Evolutionary conservation across 2,329 filamentous ascomycete genomes (phyloP), one percentile per base, ranked within the genome.

Genomic region (Cladosporium sp.): DNA sequence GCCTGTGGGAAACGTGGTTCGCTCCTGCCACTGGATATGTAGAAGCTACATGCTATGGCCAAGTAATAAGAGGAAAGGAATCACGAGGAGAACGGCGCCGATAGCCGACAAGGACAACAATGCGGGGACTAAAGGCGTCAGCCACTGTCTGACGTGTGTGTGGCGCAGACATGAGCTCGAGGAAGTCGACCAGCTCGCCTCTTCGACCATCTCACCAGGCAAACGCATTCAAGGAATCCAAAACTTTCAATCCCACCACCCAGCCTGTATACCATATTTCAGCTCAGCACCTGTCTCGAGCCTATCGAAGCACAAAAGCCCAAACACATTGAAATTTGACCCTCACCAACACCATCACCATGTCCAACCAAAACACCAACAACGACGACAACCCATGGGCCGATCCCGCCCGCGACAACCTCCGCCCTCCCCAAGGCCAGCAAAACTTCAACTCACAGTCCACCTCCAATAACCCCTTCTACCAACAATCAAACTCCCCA

Each of bases 311-410:
- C 39, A 48, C 21, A 34, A 18, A 46, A 18, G 11, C 30, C 34
- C n/a, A 58, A 58, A 11, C 5, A 18, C n/a, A 25, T 10, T 18
- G 14, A 5, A 54, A 14, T 18, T 4, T 32, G 10, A 21, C 3
- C 51, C 30, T 14, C 18, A 18, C n/a, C 36, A 23, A n/a, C 21
- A n/a, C 23, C 26, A 54, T 21, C 21, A 46, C 13, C 39, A 65
- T 65, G 63, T 65, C 63, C 10, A 58, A 58, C 54, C 58, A 65
- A 46, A 49, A 51, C 48, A 30, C 46, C 46, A 58, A 46, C 46
- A 58, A 46, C 56, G 54, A 65, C 46, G 48, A 65, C 63, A 65
- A 65, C 46, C 63, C 63, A 23, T 65, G 63, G 63, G 54, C 63
- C 21, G 63, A 65, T 34, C 63, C 63, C 18, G 57, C 57, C 43